Percentiles rank a stretch among this genome's conserved stretches.
phyloP scores from a whole-genome alignment of 352 stramenopile species.

The Phytophthora citricola region DNA sequence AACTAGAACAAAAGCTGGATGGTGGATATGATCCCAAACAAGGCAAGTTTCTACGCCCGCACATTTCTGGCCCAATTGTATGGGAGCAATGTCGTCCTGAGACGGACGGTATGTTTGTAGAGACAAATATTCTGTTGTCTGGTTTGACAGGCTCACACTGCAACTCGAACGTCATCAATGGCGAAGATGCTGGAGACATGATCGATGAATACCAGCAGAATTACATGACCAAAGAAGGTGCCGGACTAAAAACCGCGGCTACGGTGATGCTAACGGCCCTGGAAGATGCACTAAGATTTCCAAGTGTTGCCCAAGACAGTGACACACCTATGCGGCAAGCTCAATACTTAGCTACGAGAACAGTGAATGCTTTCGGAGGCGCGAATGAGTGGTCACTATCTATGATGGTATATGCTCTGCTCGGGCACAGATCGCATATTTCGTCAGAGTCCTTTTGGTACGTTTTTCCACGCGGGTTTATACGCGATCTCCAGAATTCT shows the following conservation, averaged over 20 bases:
- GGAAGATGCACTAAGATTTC: not conserved
- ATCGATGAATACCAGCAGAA: constrained; percentile 1
- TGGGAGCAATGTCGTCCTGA: not conserved
- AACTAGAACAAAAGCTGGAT: not conserved
- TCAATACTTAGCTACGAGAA: not conserved
- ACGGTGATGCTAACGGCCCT: not conserved
- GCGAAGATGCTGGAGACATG: not conserved
- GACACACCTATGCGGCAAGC: not conserved
- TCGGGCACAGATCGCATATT: not conserved
- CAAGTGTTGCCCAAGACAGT: not conserved
- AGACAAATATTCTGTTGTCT: not conserved
- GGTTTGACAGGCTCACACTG: not conserved
- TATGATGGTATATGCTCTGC: not conserved
- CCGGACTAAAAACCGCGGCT: not conserved
- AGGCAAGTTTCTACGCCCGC: not conserved
- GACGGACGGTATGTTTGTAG: not conserved
- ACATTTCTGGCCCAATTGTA: not conserved
- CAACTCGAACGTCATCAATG: not conserved
- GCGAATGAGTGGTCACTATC: not conserved
- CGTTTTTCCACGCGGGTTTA: not conserved
- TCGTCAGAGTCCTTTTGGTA: not conserved
- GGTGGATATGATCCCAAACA: not conserved
- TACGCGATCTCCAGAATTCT: too few species aligned
- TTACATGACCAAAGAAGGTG: not conserved
- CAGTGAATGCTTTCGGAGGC: not conserved